Percentiles rank a stretch among this genome's conserved stretches.
Evolutionary conservation across 768 basidiomycete species (phyloP).

Genomic region (Mrakia frigida): DNA sequence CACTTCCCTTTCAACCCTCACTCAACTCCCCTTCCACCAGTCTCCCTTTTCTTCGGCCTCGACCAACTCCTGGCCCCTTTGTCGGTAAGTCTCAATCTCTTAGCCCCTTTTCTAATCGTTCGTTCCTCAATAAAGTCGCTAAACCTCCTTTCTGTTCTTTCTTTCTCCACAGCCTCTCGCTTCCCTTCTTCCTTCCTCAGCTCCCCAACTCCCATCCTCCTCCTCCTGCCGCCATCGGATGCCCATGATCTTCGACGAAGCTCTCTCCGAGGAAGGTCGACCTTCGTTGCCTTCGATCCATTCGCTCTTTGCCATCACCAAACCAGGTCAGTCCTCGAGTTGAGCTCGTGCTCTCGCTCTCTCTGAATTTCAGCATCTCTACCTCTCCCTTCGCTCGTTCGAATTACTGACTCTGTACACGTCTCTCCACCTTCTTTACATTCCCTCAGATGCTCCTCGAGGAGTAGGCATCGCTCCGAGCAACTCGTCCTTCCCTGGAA

Average conservation of each 20-base stretch:
- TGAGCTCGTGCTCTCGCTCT: too few relatives aligned
- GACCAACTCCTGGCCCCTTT: not conserved
- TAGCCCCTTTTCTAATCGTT: too few relatives aligned
- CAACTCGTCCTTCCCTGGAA: not conserved
- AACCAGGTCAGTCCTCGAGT: not conserved
- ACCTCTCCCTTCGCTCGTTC: not conserved
- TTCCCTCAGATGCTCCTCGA: not conserved
- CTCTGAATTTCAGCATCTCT: not conserved
- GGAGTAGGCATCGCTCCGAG: not conserved
- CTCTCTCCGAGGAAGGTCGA: not conserved
- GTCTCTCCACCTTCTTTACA: not conserved
- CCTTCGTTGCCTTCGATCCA: not conserved
- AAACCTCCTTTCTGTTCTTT: not conserved
- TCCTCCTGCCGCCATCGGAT: not conserved
- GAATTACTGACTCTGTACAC: not conserved
- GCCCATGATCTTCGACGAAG: not conserved
- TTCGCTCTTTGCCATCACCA: not conserved
- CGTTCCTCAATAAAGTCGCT: not conserved
- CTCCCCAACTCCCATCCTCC: not conserved
- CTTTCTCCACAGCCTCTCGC: not conserved
- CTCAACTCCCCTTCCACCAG: too few relatives aligned
- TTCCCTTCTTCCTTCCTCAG: not conserved
- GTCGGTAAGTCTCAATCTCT: too few relatives aligned
- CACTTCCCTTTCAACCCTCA: too few relatives aligned
- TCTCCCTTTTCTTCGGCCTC: too few relatives aligned